A percentile compares a stretch with the other conserved stretches of the same genome.
These are phyloP conservation scores for Novymonas esmeraldas DNA, from an alignment of 208 protist species.

Conservation along the genomic window DNA sequence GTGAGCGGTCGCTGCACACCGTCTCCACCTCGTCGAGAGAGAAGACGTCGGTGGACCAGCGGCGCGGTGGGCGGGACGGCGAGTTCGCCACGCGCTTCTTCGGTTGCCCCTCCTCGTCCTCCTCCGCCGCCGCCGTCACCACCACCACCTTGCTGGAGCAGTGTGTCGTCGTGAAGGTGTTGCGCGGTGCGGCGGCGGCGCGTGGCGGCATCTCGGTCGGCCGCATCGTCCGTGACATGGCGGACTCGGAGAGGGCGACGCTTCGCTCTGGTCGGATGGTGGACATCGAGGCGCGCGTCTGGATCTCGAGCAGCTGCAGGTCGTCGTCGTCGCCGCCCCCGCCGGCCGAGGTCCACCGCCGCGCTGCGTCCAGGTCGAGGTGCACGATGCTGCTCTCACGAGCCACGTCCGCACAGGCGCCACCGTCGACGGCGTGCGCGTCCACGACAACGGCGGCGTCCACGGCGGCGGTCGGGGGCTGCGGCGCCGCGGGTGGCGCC, in stretches of 20 bases:
- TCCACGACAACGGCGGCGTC: not conserved
- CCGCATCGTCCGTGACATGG: not conserved
- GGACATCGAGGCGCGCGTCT: slow-evolving; percentile 49
- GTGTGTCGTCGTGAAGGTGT: slow-evolving; percentile 33
- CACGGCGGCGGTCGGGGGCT: not conserved
- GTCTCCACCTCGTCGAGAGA: slow-evolving; percentile 33
- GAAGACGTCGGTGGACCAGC: slow-evolving; percentile 31
- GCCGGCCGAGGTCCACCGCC: slow-evolving; percentile 34
- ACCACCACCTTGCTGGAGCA: slow-evolving; percentile 19
- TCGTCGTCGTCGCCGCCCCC: slow-evolving; percentile 28
- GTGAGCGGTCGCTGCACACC: slow-evolving; percentile 37
- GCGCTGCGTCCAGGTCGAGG: slow-evolving; percentile 30
- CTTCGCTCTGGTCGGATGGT: slow-evolving; percentile 26
- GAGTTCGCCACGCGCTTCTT: slow-evolving; percentile 3
- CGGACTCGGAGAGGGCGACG: slow-evolving; percentile 1
- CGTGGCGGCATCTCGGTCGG: slow-evolving; percentile 1
- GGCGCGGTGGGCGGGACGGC: slow-evolving; percentile 10
- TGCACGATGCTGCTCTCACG: slow-evolving; percentile 15
- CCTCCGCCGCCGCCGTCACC: not conserved
- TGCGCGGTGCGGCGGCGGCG: slow-evolving; percentile 9
- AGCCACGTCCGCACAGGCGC: not conserved
- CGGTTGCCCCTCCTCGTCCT: not conserved
- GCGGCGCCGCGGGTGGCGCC: too few species aligned
- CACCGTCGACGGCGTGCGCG: too few species aligned
- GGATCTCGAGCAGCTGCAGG: slow-evolving; percentile 41